A percentile compares a stretch with the other conserved stretches of the same genome.
Evolutionary conservation across 129 eudicot genomes (phyloP).

Genomic region (Lonicera japonica): DNA sequence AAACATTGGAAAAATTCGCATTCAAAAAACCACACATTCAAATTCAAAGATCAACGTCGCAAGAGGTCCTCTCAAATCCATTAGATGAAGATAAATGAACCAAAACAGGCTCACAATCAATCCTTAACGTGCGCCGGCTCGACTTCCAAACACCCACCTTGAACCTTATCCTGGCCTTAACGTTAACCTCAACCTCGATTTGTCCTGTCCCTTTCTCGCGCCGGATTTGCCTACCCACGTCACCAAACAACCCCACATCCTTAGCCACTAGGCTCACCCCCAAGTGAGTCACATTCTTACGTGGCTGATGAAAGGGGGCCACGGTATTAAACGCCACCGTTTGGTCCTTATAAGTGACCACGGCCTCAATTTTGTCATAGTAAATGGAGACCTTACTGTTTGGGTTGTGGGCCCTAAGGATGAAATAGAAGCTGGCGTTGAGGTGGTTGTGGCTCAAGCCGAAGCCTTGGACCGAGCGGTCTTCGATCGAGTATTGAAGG

Average conservation of each 20-base stretch:
- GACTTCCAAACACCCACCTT: constrained; percentile 56
- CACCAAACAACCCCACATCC: constrained; percentile 27
- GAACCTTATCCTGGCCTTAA: constrained; percentile 45
- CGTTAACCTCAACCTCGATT: constrained; percentile 41
- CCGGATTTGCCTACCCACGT: constrained; percentile 26
- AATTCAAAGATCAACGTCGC: constrained; percentile 45
- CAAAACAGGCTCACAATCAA: constrained; percentile 41
- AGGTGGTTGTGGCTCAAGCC: constrained; percentile 45
- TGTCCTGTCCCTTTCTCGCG: constrained; percentile 34
- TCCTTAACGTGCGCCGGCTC: constrained; percentile 42
- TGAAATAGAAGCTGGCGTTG: constrained; percentile 44
- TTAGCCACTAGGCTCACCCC: constrained; percentile 32
- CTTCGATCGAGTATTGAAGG: constrained; percentile 38
- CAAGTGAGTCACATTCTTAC: constrained; percentile 33
- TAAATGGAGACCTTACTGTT: constrained; percentile 36
- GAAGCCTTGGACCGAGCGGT: constrained; percentile 37
- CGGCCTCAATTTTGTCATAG: constrained; percentile 49
- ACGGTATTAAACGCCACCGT: constrained; percentile 33
- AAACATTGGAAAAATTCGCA: too few relatives aligned
- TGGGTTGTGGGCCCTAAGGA: constrained; percentile 46
- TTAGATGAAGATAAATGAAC: constrained; percentile 32
- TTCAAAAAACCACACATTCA: too few relatives aligned
- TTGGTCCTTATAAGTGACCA: constrained; percentile 31
- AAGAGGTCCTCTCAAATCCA: constrained; percentile 20
- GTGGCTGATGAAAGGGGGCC: constrained; percentile 54